phyloP scores from a whole-genome alignment of 2,329 filamentous ascomycete genomes.

The Pyrenophora teres region DNA sequence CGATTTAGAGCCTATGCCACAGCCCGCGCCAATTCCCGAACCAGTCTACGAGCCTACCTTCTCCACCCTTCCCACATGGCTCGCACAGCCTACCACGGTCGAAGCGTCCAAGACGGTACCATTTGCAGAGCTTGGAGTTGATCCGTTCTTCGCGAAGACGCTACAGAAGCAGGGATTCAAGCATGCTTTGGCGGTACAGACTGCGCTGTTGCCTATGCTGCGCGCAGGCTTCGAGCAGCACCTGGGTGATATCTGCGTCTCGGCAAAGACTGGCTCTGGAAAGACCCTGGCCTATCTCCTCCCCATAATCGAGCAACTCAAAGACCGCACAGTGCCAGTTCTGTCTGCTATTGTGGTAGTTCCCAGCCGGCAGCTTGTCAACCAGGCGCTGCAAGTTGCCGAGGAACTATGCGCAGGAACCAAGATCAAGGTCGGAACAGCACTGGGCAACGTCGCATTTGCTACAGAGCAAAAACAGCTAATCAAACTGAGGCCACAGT shows the following conservation, averaged over 20 bases:
- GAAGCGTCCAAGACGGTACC: slow-evolving; percentile 62
- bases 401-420: slow-evolving; percentile 73
- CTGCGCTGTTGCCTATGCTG: slow-evolving; percentile 78
- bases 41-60: slow-evolving; percentile 67
- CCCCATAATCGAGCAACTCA: slow-evolving; percentile 79
- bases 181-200: slow-evolving; percentile 78
- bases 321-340: slow-evolving; percentile 65
- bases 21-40: slow-evolving; percentile 68
- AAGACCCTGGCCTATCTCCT: slow-evolving; percentile 93
- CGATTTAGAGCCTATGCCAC: slow-evolving; percentile 79
- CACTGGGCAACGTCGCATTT: slow-evolving; percentile 79
- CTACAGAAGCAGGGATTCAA: slow-evolving; percentile 72
- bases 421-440: slow-evolving; percentile 76
- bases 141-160: slow-evolving; percentile 62
- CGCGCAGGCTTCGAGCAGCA: slow-evolving; percentile 66
- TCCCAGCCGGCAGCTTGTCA: slow-evolving; percentile 87
- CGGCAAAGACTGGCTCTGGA: slow-evolving; percentile 91
- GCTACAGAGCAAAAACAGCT: slow-evolving; percentile 66
- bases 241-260: slow-evolving; percentile 81
- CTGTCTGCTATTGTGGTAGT: slow-evolving; percentile 83
- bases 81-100: slow-evolving; percentile 74
- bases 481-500: slow-evolving; percentile 62
- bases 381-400: slow-evolving; percentile 79
- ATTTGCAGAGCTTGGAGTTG: slow-evolving; percentile 69
- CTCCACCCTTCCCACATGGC: slow-evolving; percentile 79